Conservation (phyloP, 805 yeast genomes). For the Lipomyces mesembrius region DNA sequence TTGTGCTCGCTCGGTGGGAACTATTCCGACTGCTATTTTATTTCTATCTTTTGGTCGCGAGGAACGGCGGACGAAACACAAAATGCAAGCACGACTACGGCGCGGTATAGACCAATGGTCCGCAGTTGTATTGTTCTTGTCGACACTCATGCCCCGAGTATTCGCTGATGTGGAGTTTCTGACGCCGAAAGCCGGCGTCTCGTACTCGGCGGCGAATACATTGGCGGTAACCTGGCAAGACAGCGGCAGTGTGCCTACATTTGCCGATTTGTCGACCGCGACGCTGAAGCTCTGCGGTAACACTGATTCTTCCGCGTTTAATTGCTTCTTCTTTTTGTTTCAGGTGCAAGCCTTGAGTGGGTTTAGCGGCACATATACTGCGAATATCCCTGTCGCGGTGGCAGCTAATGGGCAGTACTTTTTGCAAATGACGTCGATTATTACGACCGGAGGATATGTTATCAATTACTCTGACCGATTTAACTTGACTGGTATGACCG, state of each 20-base stretch:
- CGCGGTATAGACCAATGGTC: not conserved
- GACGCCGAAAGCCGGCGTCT: slow-evolving; percentile 50
- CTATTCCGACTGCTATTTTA: not conserved
- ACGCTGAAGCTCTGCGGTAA: slow-evolving; percentile 71
- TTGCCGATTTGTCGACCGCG: slow-evolving; percentile 52
- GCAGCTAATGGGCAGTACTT: slow-evolving; percentile 72
- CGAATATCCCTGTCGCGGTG: slow-evolving; percentile 47
- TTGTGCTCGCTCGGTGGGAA: not conserved
- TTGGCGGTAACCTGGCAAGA: slow-evolving; percentile 61
- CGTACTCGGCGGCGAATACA: slow-evolving; percentile 49
- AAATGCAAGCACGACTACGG: not conserved
- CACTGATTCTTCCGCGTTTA: slow-evolving; percentile 50
- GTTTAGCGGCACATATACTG: slow-evolving; percentile 46
- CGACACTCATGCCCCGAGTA: slow-evolving; percentile 31
- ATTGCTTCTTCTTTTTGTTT: slow-evolving; percentile 47
- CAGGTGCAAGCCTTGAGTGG: slow-evolving; percentile 44
- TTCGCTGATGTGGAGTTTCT: slow-evolving; percentile 56
- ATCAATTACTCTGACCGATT: slow-evolving; percentile 74
- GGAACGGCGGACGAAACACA: not conserved
- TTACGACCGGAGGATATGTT: slow-evolving; percentile 53
- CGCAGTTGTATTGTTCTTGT: not conserved
- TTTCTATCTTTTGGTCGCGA: not conserved
- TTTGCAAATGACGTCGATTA: slow-evolving; percentile 66
- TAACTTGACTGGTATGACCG: slow-evolving; percentile 70
- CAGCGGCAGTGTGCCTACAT: slow-evolving; percentile 55